These are phyloP conservation scores for Graphilbum sp. DNA, from an alignment of 2,329 filamentous ascomycete genomes.

Conservation along the genomic window DNA sequence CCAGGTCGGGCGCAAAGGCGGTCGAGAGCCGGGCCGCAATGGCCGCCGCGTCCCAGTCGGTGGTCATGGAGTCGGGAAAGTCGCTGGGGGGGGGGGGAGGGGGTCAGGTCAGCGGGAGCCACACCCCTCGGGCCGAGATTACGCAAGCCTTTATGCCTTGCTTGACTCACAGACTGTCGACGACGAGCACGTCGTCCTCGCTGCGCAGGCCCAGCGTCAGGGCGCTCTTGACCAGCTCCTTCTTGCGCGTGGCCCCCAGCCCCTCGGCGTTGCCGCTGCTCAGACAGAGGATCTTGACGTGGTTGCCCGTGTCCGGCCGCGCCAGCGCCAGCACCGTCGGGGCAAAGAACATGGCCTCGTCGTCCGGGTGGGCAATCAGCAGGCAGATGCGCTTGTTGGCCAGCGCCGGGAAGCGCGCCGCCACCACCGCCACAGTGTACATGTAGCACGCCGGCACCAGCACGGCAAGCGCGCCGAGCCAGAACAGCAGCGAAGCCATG, in stretches of 20 bases:
- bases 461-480: constrained; percentile 21
- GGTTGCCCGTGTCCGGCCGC: constrained; percentile 63
- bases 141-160: neutral
- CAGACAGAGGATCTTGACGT: constrained; percentile 85
- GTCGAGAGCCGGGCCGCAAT: constrained; percentile 55
- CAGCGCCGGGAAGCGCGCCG: constrained; percentile 45
- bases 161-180: constrained; percentile 53
- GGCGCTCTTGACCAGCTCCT: constrained; percentile 70
- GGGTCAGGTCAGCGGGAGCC: neutral
- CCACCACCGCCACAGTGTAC: constrained; percentile 29
- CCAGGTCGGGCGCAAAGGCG: constrained; percentile 55
- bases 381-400: constrained; percentile 76
- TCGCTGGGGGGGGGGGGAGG: constrained; percentile 21
- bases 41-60: constrained; percentile 54
- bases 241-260: constrained; percentile 65
- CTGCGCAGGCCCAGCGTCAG: constrained; percentile 56
- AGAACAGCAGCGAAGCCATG: constrained; percentile 4
- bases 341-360: constrained; percentile 99
- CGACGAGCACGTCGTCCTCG: constrained; percentile 68
- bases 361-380: constrained; percentile 91
- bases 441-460: constrained; percentile 33
- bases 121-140: too few species aligned
- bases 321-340: constrained; percentile 78
- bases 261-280: constrained; percentile 83
- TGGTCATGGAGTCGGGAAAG: constrained; percentile 83